Percentiles rank a stretch among this genome's conserved stretches.
These are phyloP conservation scores for Hamamelis virginiana DNA, from an alignment of 164 flowering plant genomes.

Conservation along the genomic window DNA sequence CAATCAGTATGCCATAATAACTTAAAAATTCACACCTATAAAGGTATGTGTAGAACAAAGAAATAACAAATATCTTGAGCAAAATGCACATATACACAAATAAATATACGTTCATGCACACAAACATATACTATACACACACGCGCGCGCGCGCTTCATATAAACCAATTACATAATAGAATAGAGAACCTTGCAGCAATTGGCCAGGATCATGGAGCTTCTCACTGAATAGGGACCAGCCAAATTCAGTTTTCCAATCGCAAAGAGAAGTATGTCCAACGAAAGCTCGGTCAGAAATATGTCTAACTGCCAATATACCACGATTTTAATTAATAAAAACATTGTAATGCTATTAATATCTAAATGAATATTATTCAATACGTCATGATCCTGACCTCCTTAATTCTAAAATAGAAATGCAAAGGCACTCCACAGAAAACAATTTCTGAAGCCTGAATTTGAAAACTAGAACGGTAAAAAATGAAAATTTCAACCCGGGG, in stretches of 20 bases:
- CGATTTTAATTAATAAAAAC: slow-evolving; percentile 1
- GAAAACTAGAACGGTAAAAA: slow-evolving; percentile 51
- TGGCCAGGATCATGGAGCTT: slow-evolving; percentile 56
- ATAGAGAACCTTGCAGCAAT: slow-evolving; percentile 79
- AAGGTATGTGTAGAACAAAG: no score
- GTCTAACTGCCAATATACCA: slow-evolving; percentile 48
- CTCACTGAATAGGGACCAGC: slow-evolving; percentile 89
- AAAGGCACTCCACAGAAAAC: slow-evolving; percentile 34
- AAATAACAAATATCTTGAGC: no score
- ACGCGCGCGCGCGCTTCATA: no score
- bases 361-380: not conserved
- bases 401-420: slow-evolving; percentile 52
- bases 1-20: no score
- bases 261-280: slow-evolving; percentile 77
- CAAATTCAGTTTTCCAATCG: slow-evolving; percentile 66
- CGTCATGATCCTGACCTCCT: slow-evolving; percentile 42
- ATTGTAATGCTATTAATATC: not conserved
- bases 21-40: no score
- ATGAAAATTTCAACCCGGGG: slow-evolving; percentile 54
- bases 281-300: slow-evolving; percentile 68
- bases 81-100: no score
- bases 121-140: no score
- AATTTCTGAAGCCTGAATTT: slow-evolving; percentile 28
- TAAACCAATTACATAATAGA: slow-evolving; percentile 3
- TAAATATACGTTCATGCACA: no score